These are phyloP conservation scores for Trametes cubensis DNA, from an alignment of 768 basidiomycete genomes.

Conservation along the genomic window DNA sequence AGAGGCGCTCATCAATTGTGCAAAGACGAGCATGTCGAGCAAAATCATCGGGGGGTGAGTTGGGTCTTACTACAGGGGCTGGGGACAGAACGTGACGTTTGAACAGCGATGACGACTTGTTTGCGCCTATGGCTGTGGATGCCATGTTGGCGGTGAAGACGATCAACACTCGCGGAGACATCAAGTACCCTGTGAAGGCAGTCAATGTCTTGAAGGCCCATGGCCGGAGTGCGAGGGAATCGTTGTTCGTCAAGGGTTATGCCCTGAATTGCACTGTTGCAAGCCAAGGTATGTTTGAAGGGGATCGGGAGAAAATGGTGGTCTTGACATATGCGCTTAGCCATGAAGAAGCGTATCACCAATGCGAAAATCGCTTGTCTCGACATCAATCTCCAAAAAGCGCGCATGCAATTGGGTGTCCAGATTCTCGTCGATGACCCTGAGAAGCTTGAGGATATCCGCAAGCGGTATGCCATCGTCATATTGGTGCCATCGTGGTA, in stretches of 20 bases:
- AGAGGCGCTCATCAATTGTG: constrained; percentile 92
- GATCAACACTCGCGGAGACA: constrained; percentile 90
- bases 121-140: constrained; percentile 98
- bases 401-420: constrained; percentile 96
- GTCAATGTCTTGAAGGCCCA: constrained; percentile 99
- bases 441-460: constrained; percentile 93
- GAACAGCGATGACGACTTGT: constrained; percentile 90
- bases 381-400: constrained; percentile 96
- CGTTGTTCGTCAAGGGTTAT: constrained; percentile 92
- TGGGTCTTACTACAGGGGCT: too few species aligned
- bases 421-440: constrained; percentile 98
- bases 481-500: not conserved
- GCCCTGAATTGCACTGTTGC: constrained; percentile 98
- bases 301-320: not conserved
- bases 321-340: constrained; percentile 43
- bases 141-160: constrained; percentile 98
- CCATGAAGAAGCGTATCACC: constrained; percentile 94
- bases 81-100: not conserved
- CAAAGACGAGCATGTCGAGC: constrained; percentile 98
- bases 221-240: constrained; percentile 93
- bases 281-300: constrained; percentile 79
- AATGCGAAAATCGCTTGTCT: constrained; percentile 98
- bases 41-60: constrained; percentile 97
- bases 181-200: constrained; percentile 98
- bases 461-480: constrained; percentile 68